These are phyloP conservation scores for Murraya koenigii DNA, from an alignment of 345 rosid species.

Conservation along the genomic window DNA sequence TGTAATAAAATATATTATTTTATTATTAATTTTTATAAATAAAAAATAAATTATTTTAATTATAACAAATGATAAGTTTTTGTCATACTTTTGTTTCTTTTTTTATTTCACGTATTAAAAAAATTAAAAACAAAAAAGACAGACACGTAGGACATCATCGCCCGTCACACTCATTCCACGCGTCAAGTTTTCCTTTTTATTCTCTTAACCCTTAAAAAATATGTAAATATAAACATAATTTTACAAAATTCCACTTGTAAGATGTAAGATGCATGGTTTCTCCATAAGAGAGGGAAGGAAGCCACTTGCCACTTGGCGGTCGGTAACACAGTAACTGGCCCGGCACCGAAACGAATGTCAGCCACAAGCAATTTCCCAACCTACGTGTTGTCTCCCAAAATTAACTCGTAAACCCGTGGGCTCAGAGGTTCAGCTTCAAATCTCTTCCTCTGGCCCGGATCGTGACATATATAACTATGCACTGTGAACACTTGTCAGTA, in stretches of 20 bases:
- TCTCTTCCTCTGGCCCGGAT: not conserved
- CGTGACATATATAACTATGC: not conserved
- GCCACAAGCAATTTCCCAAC: not conserved
- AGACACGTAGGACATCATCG: not conserved
- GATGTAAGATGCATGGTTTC: not conserved
- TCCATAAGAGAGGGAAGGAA: not conserved
- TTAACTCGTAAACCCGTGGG: too few relatives aligned
- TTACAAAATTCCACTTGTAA: not conserved
- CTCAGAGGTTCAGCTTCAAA: not conserved
- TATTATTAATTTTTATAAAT: too few relatives aligned
- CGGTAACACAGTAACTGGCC: not conserved
- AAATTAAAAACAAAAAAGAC: not conserved
- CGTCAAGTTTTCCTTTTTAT: not conserved
- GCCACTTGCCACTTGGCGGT: constrained; percentile 7
- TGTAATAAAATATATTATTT: too few relatives aligned
- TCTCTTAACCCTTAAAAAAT: too few relatives aligned
- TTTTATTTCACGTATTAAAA: too few relatives aligned
- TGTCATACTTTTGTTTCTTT: too few relatives aligned
- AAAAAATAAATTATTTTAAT: too few relatives aligned
- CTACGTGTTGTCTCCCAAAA: not conserved
- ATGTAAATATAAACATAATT: too few relatives aligned
- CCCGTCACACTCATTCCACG: not conserved
- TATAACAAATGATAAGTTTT: too few relatives aligned
- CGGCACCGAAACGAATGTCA: not conserved
- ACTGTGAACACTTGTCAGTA: not conserved